phyloP scores from a whole-genome alignment of 2,329 filamentous ascomycete genomes.

The Fusarium nygamai region DNA sequence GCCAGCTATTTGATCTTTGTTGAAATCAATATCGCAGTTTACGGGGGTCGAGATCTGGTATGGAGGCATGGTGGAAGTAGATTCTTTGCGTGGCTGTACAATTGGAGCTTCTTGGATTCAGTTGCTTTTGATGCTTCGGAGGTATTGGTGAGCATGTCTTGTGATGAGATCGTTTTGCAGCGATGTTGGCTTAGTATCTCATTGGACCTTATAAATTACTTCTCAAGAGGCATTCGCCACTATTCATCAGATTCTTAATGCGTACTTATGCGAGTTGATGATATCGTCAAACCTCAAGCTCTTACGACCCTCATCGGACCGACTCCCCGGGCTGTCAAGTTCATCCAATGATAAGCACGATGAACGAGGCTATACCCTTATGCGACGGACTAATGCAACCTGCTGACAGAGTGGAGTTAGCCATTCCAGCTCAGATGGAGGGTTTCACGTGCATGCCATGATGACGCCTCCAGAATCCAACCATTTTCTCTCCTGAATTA shows the following conservation, averaged over 20 bases:
- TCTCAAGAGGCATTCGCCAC: too few relatives aligned
- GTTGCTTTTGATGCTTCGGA: too few relatives aligned
- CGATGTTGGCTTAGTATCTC: fast-evolving
- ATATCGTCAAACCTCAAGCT: neutral
- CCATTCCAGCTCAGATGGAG: neutral
- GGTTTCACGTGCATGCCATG: neutral
- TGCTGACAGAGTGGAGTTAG: constrained; percentile 17
- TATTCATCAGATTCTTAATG: fast-evolving
- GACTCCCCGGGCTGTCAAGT: fast-evolving
- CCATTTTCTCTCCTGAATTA: neutral
- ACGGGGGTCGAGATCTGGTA: fast-evolving
- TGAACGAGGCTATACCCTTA: fast-evolving
- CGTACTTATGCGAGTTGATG: neutral
- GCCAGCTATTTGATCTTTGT: neutral
- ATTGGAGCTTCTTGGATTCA: too few relatives aligned
- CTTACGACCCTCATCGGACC: neutral
- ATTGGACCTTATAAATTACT: fast-evolving
- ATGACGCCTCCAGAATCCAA: neutral
- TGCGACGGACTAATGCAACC: constrained; percentile 17
- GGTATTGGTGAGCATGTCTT: fast-evolving
- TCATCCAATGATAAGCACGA: neutral
- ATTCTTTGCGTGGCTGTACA: too few relatives aligned
- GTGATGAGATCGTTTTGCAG: fast-evolving
- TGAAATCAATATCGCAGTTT: neutral
- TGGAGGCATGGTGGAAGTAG: neutral